Percentiles rank a stretch among this genome's conserved stretches.
Evolutionary conservation across 139 green algal species (phyloP).

Genomic region (Coelastrella sp.): DNA sequence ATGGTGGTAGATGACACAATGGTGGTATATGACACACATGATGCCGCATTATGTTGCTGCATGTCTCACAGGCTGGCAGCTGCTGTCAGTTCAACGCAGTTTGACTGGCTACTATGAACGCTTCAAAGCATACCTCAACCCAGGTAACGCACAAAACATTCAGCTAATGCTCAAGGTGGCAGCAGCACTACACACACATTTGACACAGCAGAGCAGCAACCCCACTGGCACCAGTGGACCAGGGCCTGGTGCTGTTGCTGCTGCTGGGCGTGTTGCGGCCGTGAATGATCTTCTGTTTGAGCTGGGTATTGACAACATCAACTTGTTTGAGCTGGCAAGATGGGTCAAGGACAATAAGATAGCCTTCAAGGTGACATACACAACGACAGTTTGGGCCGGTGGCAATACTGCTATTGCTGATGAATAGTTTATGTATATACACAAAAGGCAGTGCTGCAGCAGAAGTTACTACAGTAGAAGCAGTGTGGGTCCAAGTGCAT

Average conservation of each 20-base stretch:
- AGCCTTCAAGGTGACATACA: constrained; percentile 85
- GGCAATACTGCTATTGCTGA: no score
- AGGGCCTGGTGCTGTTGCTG: not conserved
- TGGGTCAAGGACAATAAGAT: constrained; percentile 85
- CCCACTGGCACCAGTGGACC: not conserved
- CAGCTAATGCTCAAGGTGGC: constrained; percentile 69
- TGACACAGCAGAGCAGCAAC: not conserved
- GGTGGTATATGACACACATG: not conserved
- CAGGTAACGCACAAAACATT: constrained; percentile 77
- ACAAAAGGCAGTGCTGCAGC: not conserved
- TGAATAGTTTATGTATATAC: not conserved
- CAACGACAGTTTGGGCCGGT: no score
- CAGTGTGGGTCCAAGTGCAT: no score
- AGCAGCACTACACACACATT: constrained; percentile 31
- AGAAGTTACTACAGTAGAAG: not conserved
- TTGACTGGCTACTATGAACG: constrained; percentile 71
- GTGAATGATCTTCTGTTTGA: constrained; percentile 91
- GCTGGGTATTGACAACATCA: constrained; percentile 88
- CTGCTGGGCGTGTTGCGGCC: not conserved
- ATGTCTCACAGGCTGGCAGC: constrained; percentile 51
- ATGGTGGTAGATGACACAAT: no score
- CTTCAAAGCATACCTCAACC: constrained; percentile 79
- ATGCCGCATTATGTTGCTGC: not conserved
- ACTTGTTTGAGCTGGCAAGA: constrained; percentile 88
- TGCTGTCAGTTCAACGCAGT: constrained; percentile 46